Conservation (phyloP, 1,139 yeast species). For the Lizanozyma gosingica region DNA sequence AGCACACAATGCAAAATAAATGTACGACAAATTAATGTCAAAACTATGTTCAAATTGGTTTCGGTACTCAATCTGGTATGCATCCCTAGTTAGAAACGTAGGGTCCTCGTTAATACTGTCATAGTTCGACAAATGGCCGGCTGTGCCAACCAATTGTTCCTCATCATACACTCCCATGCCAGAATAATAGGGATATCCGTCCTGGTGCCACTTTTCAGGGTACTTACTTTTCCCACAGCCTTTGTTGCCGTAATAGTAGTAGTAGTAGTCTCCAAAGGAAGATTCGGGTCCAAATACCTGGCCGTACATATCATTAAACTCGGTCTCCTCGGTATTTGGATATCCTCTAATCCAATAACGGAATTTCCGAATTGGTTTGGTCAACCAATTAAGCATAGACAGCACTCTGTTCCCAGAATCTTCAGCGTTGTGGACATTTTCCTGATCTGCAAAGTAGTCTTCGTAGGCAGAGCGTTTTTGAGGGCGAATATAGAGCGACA, state of each 20-base stretch:
- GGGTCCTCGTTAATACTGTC: conserved; percentile 29
- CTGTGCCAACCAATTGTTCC: conserved; percentile 4
- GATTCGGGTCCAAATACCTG: neutral
- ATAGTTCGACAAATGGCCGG: conserved; percentile 15
- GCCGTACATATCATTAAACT: conserved; percentile 4
- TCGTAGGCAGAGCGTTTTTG: neutral
- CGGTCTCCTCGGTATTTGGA: neutral
- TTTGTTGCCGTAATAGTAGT: conserved; percentile 5
- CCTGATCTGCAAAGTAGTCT: neutral
- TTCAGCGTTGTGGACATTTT: neutral
- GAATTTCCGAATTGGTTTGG: neutral
- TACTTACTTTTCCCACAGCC: conserved; percentile 4
- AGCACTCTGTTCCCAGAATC: neutral
- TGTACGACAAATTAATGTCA: conserved; percentile 27
- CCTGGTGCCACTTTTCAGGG: neutral
- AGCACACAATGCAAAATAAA: conserved; percentile 29
- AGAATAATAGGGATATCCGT: neutral
- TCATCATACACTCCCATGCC: neutral
- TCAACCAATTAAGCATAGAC: neutral
- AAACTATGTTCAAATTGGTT: conserved; percentile 23
- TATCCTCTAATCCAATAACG: neutral
- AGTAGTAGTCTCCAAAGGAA: neutral
- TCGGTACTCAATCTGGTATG: conserved; percentile 13
- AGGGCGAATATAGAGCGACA: neutral
- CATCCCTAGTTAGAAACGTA: conserved; percentile 10